These are phyloP conservation scores for Sclerotinia trifoliorum DNA, from an alignment of 2,329 filamentous ascomycete genomes.

Conservation along the genomic window DNA sequence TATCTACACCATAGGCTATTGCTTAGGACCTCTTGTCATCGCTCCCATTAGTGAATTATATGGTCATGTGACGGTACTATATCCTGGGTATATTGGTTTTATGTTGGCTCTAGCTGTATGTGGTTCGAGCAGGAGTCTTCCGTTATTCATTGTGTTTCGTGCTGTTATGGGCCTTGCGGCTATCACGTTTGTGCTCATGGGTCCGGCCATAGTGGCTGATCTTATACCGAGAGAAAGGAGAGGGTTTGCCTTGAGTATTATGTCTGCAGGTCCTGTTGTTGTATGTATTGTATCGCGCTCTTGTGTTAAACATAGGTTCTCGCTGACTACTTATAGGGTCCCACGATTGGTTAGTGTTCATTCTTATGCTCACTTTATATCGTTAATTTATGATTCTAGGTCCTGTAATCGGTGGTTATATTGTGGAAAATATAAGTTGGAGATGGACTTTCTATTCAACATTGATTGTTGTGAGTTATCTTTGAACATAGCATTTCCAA, in stretches of 20 bases:
- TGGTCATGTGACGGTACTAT: neutral
- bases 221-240: neutral
- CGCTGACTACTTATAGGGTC: neutral
- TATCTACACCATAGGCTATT: constrained; percentile 8
- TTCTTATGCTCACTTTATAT: neutral
- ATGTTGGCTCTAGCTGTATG: constrained; percentile 1
- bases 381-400: constrained; percentile 36
- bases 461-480: constrained; percentile 45
- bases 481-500: constrained; percentile 38
- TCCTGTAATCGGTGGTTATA: constrained; percentile 52
- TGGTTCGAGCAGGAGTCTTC: neutral
- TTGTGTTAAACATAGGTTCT: neutral
- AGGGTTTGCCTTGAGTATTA: constrained; percentile 1
- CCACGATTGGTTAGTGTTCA: neutral
- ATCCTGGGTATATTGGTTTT: neutral
- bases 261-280: neutral
- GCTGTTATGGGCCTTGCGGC: constrained; percentile 7
- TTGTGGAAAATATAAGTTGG: constrained; percentile 50
- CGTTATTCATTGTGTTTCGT: neutral
- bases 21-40: neutral
- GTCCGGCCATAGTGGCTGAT: constrained; percentile 8
- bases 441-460: constrained; percentile 54
- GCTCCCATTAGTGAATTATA: neutral
- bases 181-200: constrained; percentile 8
- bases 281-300: neutral